Percentiles rank a stretch among this genome's conserved stretches.
phyloP scores from a whole-genome alignment of 2,329 filamentous ascomycete species.

The Fusarium keratoplasticum region DNA sequence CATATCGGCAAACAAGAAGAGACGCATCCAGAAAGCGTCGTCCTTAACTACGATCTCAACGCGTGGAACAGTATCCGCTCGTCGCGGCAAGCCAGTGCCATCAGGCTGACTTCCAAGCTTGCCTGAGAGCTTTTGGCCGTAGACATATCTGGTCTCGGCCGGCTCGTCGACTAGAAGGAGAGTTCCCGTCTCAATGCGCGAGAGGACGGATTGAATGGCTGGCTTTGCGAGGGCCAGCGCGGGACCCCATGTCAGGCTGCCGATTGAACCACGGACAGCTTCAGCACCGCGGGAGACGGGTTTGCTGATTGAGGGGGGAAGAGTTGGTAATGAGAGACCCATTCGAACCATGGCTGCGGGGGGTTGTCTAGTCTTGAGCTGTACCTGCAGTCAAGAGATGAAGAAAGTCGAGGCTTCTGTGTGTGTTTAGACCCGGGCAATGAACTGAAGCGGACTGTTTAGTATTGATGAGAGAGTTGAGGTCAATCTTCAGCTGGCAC shows the following conservation, averaged over 20 bases:
- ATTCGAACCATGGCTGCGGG: constrained; percentile 16
- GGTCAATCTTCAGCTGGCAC: not conserved
- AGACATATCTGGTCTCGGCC: constrained; percentile 54
- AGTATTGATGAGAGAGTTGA: not conserved
- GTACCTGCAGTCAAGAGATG: not conserved
- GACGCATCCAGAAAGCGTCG: constrained; percentile 77
- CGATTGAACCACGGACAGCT: constrained; percentile 55
- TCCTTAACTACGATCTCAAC: constrained; percentile 71
- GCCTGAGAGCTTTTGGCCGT: constrained; percentile 58
- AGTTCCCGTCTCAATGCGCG: constrained; percentile 60
- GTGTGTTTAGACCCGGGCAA: not conserved
- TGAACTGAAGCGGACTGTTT: not conserved
- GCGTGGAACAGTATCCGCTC: constrained; percentile 50
- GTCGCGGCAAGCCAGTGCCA: constrained; percentile 50
- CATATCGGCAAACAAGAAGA: constrained; percentile 79
- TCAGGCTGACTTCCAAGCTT: constrained; percentile 52
- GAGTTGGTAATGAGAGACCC: constrained; percentile 43
- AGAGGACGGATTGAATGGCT: constrained; percentile 58
- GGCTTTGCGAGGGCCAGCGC: constrained; percentile 59
- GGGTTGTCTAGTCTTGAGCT: not conserved
- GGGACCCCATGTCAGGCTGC: constrained; percentile 60
- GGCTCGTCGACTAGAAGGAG: constrained; percentile 61
- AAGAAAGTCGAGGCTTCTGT: not conserved
- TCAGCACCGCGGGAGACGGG: constrained; percentile 55
- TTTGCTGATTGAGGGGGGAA: constrained; percentile 53